A percentile compares a stretch with the other conserved stretches of the same genome.
Conservation (phyloP, 257 asterid species). For the Fraxinus americana region DNA sequence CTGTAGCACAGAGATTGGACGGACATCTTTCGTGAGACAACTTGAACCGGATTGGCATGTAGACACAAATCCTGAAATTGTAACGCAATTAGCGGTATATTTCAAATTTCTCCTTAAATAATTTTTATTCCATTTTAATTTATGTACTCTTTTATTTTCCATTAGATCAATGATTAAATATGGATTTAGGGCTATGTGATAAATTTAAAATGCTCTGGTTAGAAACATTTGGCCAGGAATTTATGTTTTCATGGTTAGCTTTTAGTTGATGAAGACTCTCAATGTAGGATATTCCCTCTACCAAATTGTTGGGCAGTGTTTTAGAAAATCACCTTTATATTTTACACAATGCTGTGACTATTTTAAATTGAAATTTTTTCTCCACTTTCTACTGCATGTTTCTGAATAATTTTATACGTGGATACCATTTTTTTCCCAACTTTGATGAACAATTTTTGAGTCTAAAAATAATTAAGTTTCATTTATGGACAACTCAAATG, state of each 20-base stretch:
- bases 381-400: background rate
- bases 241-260: background rate
- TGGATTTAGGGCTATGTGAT: background rate
- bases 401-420: background rate
- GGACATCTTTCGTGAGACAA: constrained; percentile 89
- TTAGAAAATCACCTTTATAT: background rate
- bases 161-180: background rate
- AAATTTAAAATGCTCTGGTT: background rate
- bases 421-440: background rate
- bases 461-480: background rate
- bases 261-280: background rate
- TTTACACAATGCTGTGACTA: background rate
- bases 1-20: constrained; percentile 87
- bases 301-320: background rate
- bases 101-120: background rate
- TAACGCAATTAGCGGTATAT: constrained; percentile 75
- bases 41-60: constrained; percentile 99
- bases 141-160: constrained; percentile 4
- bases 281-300: background rate
- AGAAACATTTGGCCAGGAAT: background rate
- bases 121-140: constrained; percentile 17
- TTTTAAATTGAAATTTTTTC: background rate
- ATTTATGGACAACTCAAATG: background rate
- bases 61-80: constrained; percentile 83
- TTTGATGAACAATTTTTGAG: background rate